Base-by-base conservation (phyloP, 2,329 filamentous ascomycete genomes). In the Rhynchosporium graminicola region DNA sequence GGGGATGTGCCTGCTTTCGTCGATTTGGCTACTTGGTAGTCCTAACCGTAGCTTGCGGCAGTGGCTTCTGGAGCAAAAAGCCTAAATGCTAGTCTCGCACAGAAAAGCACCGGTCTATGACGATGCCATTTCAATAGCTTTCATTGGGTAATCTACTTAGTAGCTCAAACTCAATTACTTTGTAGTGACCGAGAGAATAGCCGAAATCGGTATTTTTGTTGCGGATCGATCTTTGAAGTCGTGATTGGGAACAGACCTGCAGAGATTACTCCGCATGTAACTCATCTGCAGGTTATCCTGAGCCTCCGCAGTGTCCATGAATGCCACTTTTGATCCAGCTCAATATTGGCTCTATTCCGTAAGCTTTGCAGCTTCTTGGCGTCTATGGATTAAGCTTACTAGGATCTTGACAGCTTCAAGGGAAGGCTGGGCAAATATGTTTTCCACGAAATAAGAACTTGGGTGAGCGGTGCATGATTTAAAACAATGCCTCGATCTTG, bases 181-280 rank as follows among this genome's bases (percentile, higher is more conserved):
- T 6, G 5, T 36, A 36, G 33, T 36, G 28, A 29, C 59, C 59
- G 59, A 61, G 59, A 61, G 43, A 40, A 10, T 43, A 51, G 43
- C 59, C 59, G 59, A 61, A 51, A n/a, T 46, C 20, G 43, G 43
- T 28, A 46, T 20, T 20, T 26, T 28, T 45, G 4, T 4, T 26
- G 43, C 43, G 26, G 43, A 46, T 46, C 43, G 43, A 46, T 46
- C 43, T 26, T 46, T 26, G n/a, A 46, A 26, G 15, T n/a, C 13
- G 10, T n/a, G 20, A 20, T 20, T 26, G 43, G 26, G 20, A 7
- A 9, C 43, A 46, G 43, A 26, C 43, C 20, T 45, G 42, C 42
- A 45, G 42, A n/a, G 13, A n/a, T n/a, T 7, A 12, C 20, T 20
- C 20, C 20, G 20, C 20, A 20, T 20, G 20, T 20, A 20, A 45